A percentile compares a stretch with the other conserved stretches of the same genome.
Conservation (phyloP, 2,329 filamentous ascomycete species). For the Penicillium brevicompactum region DNA sequence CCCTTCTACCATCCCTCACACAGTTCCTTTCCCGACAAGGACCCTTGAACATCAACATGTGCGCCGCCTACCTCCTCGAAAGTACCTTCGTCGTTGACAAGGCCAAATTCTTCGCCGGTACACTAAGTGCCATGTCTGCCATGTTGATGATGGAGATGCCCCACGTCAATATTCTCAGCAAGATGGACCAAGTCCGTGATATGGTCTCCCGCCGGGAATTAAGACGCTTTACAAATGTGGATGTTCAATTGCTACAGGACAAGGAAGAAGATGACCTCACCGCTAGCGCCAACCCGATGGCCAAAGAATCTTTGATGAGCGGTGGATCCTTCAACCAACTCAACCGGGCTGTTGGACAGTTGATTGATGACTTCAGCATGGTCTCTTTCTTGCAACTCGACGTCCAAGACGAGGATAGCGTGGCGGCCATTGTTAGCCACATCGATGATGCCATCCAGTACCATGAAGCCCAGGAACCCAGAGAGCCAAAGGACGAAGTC, state of each 20-base stretch:
- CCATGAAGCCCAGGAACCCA: constrained; percentile 89
- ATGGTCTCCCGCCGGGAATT: constrained; percentile 85
- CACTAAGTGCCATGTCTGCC: constrained; percentile 93
- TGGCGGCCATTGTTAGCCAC: constrained; percentile 80
- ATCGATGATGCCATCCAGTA: constrained; percentile 94
- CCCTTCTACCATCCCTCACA: constrained; percentile 82
- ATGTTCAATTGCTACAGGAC: constrained; percentile 78
- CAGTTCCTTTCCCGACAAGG: constrained; percentile 78
- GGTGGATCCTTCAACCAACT: constrained; percentile 79
- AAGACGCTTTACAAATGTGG: constrained; percentile 86
- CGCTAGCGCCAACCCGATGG: constrained; percentile 62
- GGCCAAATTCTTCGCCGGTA: constrained; percentile 96
- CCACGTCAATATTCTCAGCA: constrained; percentile 93
- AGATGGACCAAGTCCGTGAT: constrained; percentile 95
- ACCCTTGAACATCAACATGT: constrained; percentile 84
- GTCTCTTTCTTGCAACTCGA: constrained; percentile 92
- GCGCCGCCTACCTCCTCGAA: constrained; percentile 91
- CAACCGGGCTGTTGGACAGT: constrained; percentile 82
- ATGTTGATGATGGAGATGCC: constrained; percentile 99
- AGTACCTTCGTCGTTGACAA: constrained; percentile 94
- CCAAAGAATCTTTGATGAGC: constrained; percentile 72
- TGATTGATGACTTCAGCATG: constrained; percentile 98
- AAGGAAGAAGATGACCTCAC: constrained; percentile 53
- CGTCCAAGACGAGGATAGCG: constrained; percentile 87
- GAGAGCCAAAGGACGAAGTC: constrained; percentile 71